A percentile compares a stretch with the other conserved stretches of the same genome.
phyloP scores from a whole-genome alignment of 208 protist genomes.

The Novymonas esmeraldas region DNA sequence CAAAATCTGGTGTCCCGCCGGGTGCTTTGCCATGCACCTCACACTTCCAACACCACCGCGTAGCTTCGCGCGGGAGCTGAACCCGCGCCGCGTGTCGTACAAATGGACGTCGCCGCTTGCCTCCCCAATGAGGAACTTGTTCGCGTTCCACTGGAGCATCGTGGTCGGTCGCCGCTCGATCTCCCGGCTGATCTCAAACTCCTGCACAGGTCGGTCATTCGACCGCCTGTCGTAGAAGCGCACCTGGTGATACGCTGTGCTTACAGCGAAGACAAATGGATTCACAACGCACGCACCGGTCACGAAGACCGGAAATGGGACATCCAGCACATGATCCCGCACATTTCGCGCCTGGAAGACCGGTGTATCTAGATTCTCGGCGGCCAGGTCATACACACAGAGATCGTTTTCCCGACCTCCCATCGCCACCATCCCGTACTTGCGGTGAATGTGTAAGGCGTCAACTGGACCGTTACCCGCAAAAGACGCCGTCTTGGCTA shows the following conservation, averaged over 20 bases:
- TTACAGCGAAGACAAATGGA: slow-evolving; percentile 75
- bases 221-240: slow-evolving; percentile 83
- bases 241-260: slow-evolving; percentile 84
- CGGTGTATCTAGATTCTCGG: slow-evolving; percentile 39
- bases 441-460: slow-evolving; percentile 75
- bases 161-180: slow-evolving; percentile 78
- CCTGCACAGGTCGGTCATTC: slow-evolving; percentile 75
- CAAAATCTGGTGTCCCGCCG: slow-evolving; percentile 79
- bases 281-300: slow-evolving; percentile 76
- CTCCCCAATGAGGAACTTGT: slow-evolving; percentile 88
- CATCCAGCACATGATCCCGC: slow-evolving; percentile 77
- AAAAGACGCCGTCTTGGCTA: slow-evolving; percentile 25
- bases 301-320: slow-evolving; percentile 74
- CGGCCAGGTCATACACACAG: slow-evolving; percentile 64
- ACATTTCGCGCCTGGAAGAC: slow-evolving; percentile 73
- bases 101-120: slow-evolving; percentile 85
- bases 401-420: slow-evolving; percentile 78
- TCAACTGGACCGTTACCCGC: slow-evolving; percentile 63
- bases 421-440: slow-evolving; percentile 77
- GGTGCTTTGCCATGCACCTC: slow-evolving; percentile 80
- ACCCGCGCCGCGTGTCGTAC: slow-evolving; percentile 85
- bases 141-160: slow-evolving; percentile 85
- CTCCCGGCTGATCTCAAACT: slow-evolving; percentile 81
- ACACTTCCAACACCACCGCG: slow-evolving; percentile 87
- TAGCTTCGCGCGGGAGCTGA: slow-evolving; percentile 80